Base-by-base conservation (phyloP, 306 rosid species). In the Acacia acuminata region DNA sequence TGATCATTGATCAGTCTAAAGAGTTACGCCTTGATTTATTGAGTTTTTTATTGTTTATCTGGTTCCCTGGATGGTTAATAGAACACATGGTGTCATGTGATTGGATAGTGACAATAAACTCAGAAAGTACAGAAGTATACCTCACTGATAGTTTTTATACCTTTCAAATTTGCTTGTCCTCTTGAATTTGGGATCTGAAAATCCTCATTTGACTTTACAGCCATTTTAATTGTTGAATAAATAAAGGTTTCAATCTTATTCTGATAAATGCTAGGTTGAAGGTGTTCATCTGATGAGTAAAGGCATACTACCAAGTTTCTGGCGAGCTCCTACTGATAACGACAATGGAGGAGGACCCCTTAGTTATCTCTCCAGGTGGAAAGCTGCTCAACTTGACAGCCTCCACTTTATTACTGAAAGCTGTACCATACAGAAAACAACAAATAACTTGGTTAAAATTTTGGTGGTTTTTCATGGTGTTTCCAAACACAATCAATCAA, bases 301-400 rank as follows among this genome's bases (percentile, higher is more conserved):
- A 70, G 98, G 99, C 47, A 77, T 96, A 82, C 61, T 85, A 20
- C 99, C 99, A 81, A 85, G 94, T 87, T 93, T 96, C 85, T 96
- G 97, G 98, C 88, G 98, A 81, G 99, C 99, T 68, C 90, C 98
- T 14, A 96, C 85, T 0, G 99, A 96, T 77, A 96, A 96, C 30
- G 99, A 96, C 82, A 96, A 92, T 80, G 99, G 99, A 2, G 98
- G 98, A 73, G 91, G 70, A 4, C 17, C 78, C 25, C 16, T 19
- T 76, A 96, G 99, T 86, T 90, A 96, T 84, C 81, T 87, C 44
- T 86, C 96, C 61, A 85, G 32, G 81, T 96, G 99, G 99, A 92
- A 93, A 86, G 90, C 90, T 83, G 93, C 97, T 77, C 83, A 85
- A 80, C 53, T 96, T 11, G 91, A 93, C 75, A 81, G 68, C 77